These are phyloP conservation scores for Fusarium mexicanum DNA, from an alignment of 2,329 filamentous ascomycete species.

Conservation along the genomic window DNA sequence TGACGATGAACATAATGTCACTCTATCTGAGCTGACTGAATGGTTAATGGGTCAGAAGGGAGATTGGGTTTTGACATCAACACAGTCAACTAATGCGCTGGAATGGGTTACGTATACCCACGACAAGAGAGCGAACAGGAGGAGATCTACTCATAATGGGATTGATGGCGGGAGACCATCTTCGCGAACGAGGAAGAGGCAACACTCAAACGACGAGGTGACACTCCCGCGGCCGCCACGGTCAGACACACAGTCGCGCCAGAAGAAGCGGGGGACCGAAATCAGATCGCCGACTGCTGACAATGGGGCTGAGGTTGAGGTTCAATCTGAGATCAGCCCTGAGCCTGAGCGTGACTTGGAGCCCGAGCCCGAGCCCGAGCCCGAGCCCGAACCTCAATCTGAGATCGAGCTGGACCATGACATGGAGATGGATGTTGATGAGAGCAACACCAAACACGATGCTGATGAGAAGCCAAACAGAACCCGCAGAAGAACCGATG, in stretches of 20 bases:
- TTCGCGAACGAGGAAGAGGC: background rate
- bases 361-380: background rate
- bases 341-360: background rate
- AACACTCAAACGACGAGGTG: background rate
- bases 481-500: background rate
- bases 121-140: background rate
- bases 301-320: background rate
- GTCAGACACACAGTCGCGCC: background rate
- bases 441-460: background rate
- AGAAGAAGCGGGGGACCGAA: background rate
- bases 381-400: background rate
- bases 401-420: background rate
- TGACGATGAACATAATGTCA: background rate
- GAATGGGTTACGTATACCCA: background rate
- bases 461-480: background rate
- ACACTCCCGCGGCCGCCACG: background rate
- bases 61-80: background rate
- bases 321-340: background rate
- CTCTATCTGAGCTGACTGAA: background rate
- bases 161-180: background rate
- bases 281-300: background rate
- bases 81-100: background rate
- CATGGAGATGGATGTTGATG: conserved; percentile 1
- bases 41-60: background rate
- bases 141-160: background rate